phyloP scores from a whole-genome alignment of 1,139 yeast species.

The Yamadazyma songkhlaensis region DNA sequence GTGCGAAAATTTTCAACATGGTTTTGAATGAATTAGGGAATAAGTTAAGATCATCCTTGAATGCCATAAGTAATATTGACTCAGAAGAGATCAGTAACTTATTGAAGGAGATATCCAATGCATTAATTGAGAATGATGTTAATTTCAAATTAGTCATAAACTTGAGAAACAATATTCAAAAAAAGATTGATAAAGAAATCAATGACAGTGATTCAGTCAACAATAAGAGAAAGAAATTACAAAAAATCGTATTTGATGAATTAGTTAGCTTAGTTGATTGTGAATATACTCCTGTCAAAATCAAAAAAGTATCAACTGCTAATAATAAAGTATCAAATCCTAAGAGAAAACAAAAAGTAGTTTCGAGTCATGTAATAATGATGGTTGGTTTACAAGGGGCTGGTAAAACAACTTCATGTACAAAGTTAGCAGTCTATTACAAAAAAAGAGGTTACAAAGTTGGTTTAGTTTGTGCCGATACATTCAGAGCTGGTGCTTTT shows the following conservation, averaged over 20 bases:
- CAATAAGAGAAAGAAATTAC: constrained; percentile 75
- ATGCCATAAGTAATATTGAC: constrained; percentile 26
- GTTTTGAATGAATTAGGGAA: constrained; percentile 94
- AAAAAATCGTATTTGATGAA: constrained; percentile 92
- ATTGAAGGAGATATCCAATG: constrained; percentile 87
- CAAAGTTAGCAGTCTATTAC: constrained; percentile 92
- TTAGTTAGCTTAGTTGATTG: constrained; percentile 79
- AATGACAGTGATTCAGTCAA: constrained; percentile 48
- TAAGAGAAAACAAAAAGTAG: constrained; percentile 16
- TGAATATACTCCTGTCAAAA: constrained; percentile 70
- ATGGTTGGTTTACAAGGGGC: constrained; percentile 98
- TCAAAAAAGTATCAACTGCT: constrained; percentile 54
- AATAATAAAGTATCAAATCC: constrained; percentile 9
- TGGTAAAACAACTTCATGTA: constrained; percentile 97
- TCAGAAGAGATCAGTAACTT: constrained; percentile 42
- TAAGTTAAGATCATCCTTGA: constrained; percentile 74
- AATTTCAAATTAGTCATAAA: constrained; percentile 79
- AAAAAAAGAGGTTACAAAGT: constrained; percentile 92
- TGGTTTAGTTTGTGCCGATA: constrained; percentile 97
- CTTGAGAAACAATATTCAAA: constrained; percentile 70
- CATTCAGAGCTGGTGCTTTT: constrained; percentile 99
- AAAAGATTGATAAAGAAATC: constrained; percentile 44
- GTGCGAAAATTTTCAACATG: constrained; percentile 41
- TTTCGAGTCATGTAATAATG: constrained; percentile 68
- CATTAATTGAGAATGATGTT: constrained; percentile 88